phyloP scores from a whole-genome alignment of 2,329 filamentous ascomycete genomes.

The Fusarium albidum region DNA sequence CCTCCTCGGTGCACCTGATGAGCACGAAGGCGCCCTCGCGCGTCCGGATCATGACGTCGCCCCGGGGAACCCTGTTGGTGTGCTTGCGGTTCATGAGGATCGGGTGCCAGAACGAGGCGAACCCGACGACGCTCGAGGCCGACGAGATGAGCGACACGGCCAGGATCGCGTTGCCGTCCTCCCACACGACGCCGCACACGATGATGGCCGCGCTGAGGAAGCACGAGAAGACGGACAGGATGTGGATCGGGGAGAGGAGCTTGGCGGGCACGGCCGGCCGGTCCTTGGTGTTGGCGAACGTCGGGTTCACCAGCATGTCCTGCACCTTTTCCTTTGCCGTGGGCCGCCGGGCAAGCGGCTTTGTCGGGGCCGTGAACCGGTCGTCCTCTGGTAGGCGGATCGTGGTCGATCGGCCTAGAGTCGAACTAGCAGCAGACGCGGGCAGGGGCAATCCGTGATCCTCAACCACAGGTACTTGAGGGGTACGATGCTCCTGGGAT shows the following conservation, averaged over 20 bases:
- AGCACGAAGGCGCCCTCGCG: conserved; percentile 67
- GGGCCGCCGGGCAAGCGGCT: conserved; percentile 37
- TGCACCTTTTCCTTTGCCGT: conserved; percentile 52
- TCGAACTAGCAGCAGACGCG: conserved; percentile 3
- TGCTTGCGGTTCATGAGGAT: conserved; percentile 60
- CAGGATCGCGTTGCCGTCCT: conserved; percentile 47
- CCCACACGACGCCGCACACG: conserved; percentile 49
- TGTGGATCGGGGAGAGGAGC: conserved; percentile 60
- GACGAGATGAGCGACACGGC: conserved; percentile 61
- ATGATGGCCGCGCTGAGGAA: conserved; percentile 59
- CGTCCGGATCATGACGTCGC: conserved; percentile 69
- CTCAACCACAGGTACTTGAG: conserved; percentile 24
- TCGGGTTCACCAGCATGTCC: conserved; percentile 54
- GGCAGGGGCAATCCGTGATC: conserved; percentile 19
- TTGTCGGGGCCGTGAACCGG: conserved; percentile 8
- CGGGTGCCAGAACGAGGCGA: conserved; percentile 66
- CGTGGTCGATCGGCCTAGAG: conserved; percentile 15
- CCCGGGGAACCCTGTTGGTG: conserved; percentile 57
- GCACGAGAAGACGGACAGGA: conserved; percentile 61
- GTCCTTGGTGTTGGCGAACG: conserved; percentile 46
- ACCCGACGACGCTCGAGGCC: conserved; percentile 62
- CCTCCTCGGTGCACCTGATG: conserved; percentile 64
- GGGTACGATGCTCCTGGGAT: conserved; percentile 6
- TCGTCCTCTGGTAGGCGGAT: conserved; percentile 12
- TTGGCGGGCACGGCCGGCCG: conserved; percentile 58